A percentile compares a stretch with the other conserved stretches of the same genome.
Conservation (phyloP, 2,329 filamentous ascomycete genomes). For the Exserohilum turcica region DNA sequence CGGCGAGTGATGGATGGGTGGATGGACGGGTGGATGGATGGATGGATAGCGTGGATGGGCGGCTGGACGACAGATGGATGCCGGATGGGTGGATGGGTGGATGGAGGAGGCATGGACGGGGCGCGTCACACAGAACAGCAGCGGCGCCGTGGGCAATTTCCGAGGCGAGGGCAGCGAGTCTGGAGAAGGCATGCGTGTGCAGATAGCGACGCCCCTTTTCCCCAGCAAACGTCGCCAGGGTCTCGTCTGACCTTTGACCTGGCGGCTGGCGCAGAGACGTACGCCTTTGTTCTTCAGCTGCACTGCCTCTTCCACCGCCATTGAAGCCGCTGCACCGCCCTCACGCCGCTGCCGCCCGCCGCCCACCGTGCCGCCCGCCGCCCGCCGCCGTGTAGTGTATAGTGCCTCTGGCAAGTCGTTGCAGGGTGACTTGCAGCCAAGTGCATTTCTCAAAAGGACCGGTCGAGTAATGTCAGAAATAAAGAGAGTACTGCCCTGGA, state of each 20-base stretch:
- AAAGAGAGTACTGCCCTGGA: too few relatives aligned
- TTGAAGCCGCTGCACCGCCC: constrained; percentile 18
- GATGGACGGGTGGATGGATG: neutral
- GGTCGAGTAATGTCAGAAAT: neutral
- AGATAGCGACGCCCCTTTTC: constrained; percentile 31
- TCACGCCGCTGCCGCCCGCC: constrained; percentile 6
- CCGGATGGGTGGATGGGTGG: neutral
- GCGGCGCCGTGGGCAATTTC: constrained; percentile 28
- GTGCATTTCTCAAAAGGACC: neutral
- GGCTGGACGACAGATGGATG: too few relatives aligned
- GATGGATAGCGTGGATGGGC: too few relatives aligned
- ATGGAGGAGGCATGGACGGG: too few relatives aligned
- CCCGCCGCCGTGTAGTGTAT: constrained; percentile 5
- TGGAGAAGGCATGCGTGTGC: constrained; percentile 19
- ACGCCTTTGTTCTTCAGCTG: constrained; percentile 24
- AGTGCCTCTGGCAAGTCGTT: constrained; percentile 1
- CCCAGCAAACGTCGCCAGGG: constrained; percentile 18
- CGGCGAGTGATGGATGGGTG: neutral
- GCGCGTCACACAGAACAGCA: constrained; percentile 28
- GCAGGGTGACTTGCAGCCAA: neutral
- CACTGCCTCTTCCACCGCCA: constrained; percentile 13
- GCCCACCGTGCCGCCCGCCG: neutral
- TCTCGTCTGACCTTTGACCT: constrained; percentile 11
- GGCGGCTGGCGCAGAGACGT: constrained; percentile 21
- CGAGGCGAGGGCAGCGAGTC: constrained; percentile 20